phyloP scores from a whole-genome alignment of 345 rosid genomes.

The Ceriops zippeliana region DNA sequence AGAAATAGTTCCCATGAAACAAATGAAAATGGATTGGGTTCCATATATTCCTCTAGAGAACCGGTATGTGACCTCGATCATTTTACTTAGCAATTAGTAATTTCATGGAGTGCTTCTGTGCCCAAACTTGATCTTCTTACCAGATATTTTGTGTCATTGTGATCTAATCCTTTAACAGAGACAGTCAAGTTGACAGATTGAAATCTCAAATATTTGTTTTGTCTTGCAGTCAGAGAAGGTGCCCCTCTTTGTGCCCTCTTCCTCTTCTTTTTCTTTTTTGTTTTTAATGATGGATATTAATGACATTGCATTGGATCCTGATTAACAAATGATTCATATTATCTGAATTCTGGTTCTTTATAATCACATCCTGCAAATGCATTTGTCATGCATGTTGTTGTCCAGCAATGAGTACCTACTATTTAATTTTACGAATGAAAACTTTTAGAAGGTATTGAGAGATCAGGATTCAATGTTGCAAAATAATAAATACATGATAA shows the following conservation, averaged over 20 bases:
- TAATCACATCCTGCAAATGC: too few relatives aligned
- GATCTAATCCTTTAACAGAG: conserved; percentile 48
- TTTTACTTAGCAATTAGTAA: conserved; percentile 6
- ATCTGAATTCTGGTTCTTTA: too few relatives aligned
- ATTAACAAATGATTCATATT: too few relatives aligned
- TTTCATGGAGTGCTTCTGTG: conserved; percentile 13
- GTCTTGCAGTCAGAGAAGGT: conserved; percentile 90
- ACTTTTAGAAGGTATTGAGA: too few relatives aligned
- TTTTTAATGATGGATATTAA: neutral
- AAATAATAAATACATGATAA: too few relatives aligned
- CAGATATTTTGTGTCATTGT: conserved; percentile 8
- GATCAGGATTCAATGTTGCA: too few relatives aligned
- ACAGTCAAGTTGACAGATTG: conserved; percentile 68
- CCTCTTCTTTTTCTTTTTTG: neutral
- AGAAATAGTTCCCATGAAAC: conserved; percentile 96
- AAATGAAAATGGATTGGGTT: conserved; percentile 99
- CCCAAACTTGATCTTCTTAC: neutral
- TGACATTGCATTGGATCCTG: neutral
- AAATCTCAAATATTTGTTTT: conserved; percentile 67
- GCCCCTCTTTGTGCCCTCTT: neutral
- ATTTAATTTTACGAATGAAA: too few relatives aligned
- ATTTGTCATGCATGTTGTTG: too few relatives aligned
- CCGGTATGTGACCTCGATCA: conserved; percentile 43
- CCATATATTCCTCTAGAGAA: conserved; percentile 87
- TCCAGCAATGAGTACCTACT: too few relatives aligned